Percentiles rank a stretch among this genome's conserved stretches.
These are phyloP conservation scores for Daldinia loculata DNA, from an alignment of 495 filamentous ascomycete genomes.

Conservation along the genomic window DNA sequence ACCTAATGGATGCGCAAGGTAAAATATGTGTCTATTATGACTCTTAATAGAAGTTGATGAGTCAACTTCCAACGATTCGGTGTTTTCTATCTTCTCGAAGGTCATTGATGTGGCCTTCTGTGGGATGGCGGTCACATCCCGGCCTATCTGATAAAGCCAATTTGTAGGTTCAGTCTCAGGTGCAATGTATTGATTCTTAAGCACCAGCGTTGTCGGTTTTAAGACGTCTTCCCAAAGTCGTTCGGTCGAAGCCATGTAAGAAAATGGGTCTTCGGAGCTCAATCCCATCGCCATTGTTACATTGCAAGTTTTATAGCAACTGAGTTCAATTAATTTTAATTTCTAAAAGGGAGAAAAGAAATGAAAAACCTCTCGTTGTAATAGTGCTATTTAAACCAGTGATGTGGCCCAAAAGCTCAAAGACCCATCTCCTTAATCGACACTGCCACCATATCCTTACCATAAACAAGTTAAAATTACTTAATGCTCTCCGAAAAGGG, in stretches of 20 bases:
- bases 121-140: not conserved
- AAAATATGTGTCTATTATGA: not conserved
- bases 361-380: not conserved
- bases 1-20: not conserved
- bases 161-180: not conserved
- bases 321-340: not conserved
- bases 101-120: not conserved
- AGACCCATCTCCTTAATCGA: not conserved
- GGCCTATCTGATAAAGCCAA: not conserved
- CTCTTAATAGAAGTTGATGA: not conserved
- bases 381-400: not conserved
- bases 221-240: not conserved
- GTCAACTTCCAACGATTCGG: not conserved
- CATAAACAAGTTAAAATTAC: not conserved
- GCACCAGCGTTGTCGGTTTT: not conserved
- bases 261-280: not conserved
- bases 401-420: not conserved
- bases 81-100: not conserved
- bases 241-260: not conserved
- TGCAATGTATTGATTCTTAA: not conserved
- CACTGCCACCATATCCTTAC: not conserved
- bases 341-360: not conserved
- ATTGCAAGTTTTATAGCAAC: not conserved
- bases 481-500: not conserved
- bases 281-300: not conserved